These are phyloP conservation scores for Taphrina confusa DNA, from an alignment of 1,139 yeast genomes.

Conservation along the genomic window DNA sequence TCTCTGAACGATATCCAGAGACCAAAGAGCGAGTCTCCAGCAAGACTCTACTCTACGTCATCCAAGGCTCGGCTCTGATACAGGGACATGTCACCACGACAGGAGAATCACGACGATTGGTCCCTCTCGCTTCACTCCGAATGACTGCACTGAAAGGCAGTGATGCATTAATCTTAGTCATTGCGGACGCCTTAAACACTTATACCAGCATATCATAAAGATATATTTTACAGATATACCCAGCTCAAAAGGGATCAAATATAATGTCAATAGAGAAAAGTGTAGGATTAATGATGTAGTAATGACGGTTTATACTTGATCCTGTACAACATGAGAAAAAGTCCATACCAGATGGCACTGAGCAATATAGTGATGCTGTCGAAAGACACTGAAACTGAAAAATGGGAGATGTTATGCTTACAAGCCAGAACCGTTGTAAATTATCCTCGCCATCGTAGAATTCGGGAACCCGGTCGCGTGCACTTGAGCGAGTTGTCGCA, in stretches of 20 bases:
- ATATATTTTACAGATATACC: too few relatives aligned
- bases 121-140: neutral
- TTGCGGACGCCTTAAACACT: neutral
- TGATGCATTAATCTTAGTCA: neutral
- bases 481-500: neutral
- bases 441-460: neutral
- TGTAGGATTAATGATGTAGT: too few relatives aligned
- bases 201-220: conserved; percentile 1
- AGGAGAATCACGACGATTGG: neutral
- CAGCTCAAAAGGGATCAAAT: too few relatives aligned
- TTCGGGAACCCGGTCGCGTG: neutral
- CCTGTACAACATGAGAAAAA: too few relatives aligned
- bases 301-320: too few relatives aligned
- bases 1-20: neutral
- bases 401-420: neutral
- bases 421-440: neutral
- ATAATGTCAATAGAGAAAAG: too few relatives aligned
- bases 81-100: neutral
- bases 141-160: neutral
- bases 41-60: neutral
- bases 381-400: too few relatives aligned
- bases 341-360: too few relatives aligned
- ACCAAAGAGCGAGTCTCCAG: conserved; percentile 2
- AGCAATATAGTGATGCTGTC: too few relatives aligned
- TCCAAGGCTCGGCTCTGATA: neutral